These are phyloP conservation scores for Umbelopsis ramanniana DNA, from an alignment of 192 early-diverging fungal genomes.

Conservation along the genomic window DNA sequence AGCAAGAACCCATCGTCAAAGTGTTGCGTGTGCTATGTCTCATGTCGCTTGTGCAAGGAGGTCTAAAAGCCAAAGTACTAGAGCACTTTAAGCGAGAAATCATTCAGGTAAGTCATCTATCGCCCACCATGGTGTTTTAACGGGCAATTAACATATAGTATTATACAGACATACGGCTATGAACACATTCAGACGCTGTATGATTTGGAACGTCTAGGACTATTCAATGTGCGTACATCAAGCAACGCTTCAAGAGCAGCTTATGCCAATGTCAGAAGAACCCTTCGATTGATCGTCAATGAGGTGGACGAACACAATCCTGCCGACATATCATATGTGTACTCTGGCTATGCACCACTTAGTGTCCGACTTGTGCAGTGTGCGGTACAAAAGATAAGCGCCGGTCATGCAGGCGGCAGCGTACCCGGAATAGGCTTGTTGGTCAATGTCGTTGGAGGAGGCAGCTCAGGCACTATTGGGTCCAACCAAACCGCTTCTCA, in stretches of 20 bases:
- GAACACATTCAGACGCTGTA: conserved; percentile 88
- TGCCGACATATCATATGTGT: conserved; percentile 90
- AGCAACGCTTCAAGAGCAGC: conserved; percentile 43
- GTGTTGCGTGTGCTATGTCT: conserved; percentile 85
- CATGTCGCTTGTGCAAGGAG: conserved; percentile 81
- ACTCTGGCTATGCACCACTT: conserved; percentile 94
- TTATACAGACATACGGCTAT: conserved; percentile 85
- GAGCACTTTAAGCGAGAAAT: conserved; percentile 87
- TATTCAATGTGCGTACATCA: conserved; percentile 60
- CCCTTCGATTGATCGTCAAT: conserved; percentile 81
- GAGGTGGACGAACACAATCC: conserved; percentile 86
- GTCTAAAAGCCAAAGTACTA: conserved; percentile 81
- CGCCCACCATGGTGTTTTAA: neutral
- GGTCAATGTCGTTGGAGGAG: conserved; percentile 44
- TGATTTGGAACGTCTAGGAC: conserved; percentile 69
- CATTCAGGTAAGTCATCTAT: conserved; percentile 55
- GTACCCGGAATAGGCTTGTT: conserved; percentile 47
- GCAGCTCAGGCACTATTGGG: conserved; percentile 28
- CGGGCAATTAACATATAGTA: neutral
- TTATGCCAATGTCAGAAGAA: conserved; percentile 66
- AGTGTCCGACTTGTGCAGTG: conserved; percentile 89
- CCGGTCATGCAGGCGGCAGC: conserved; percentile 36
- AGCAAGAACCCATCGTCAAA: conserved; percentile 69
- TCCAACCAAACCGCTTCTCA: conserved; percentile 16
- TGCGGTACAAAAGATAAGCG: conserved; percentile 54